Conservation (phyloP, 352 stramenopile genomes). For the Phytophthora melonis region DNA sequence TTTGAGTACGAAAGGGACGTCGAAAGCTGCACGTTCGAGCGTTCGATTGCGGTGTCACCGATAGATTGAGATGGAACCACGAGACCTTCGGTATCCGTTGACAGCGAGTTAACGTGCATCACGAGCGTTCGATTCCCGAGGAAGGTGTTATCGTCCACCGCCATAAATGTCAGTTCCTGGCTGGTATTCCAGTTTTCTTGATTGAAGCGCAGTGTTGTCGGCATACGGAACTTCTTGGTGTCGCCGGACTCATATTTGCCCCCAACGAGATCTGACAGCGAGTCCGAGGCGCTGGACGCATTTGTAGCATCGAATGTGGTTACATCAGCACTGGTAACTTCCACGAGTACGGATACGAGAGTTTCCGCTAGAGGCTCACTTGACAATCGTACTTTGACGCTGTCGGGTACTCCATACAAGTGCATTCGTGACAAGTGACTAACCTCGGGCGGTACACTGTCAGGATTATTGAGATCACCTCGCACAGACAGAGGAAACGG, state of each 20-base stretch:
- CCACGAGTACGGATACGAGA: constrained; percentile 44
- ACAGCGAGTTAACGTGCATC: constrained; percentile 41
- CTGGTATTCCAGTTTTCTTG: constrained; percentile 61
- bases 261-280: constrained; percentile 35
- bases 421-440: constrained; percentile 74
- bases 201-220: constrained; percentile 62
- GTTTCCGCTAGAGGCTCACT: constrained; percentile 68
- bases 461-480: constrained; percentile 45
- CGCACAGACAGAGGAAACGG: constrained; percentile 59
- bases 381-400: constrained; percentile 51
- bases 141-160: constrained; percentile 72
- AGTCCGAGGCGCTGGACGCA: constrained; percentile 18
- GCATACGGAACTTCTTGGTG: constrained; percentile 40
- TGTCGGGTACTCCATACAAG: constrained; percentile 38
- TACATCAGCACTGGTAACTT: constrained; percentile 39
- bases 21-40: constrained; percentile 29
- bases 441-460: constrained; percentile 43
- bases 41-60: constrained; percentile 24
- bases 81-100: constrained; percentile 32
- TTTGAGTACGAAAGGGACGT: constrained; percentile 46
- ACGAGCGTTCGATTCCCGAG: constrained; percentile 58
- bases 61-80: constrained; percentile 52
- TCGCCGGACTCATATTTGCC: constrained; percentile 57
- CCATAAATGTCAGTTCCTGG: constrained; percentile 63
- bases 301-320: constrained; percentile 57